Evolutionary conservation across 116 monocot genomes (phyloP).

Genomic region (Thalassia testudinum): DNA sequence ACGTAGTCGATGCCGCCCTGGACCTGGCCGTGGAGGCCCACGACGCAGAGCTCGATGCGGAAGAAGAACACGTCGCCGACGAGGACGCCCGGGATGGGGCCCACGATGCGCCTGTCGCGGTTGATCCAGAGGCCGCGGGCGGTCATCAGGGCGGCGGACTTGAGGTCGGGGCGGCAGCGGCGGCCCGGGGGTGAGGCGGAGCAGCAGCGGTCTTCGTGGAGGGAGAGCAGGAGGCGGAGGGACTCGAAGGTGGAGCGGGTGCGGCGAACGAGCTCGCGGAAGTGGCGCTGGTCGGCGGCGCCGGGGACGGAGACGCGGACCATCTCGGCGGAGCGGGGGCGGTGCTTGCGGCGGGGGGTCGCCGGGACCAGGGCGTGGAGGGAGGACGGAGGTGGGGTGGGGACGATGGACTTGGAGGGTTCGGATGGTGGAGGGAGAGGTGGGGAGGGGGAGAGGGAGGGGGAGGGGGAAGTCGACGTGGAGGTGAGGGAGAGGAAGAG

Average conservation of each 20-base stretch:
- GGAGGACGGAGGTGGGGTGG: background rate
- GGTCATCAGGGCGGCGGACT: slow-evolving; percentile 65
- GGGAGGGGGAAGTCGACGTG: background rate
- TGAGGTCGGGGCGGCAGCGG: slow-evolving; percentile 41
- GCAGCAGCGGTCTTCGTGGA: slow-evolving; percentile 16
- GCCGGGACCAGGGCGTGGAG: slow-evolving; percentile 17
- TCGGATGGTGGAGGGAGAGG: background rate
- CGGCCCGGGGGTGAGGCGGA: background rate
- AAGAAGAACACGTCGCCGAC: slow-evolving; percentile 88
- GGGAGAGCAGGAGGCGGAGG: slow-evolving; percentile 34
- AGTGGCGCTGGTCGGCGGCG: slow-evolving; percentile 36
- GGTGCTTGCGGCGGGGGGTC: slow-evolving; percentile 15
- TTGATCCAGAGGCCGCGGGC: slow-evolving; percentile 68
- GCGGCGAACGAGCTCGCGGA: slow-evolving; percentile 50
- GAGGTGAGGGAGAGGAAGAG: slow-evolving; percentile 37
- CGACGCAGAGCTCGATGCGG: slow-evolving; percentile 81
- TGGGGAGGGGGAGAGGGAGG: background rate
- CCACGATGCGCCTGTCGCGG: slow-evolving; percentile 76
- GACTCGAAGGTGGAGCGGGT: slow-evolving; percentile 63
- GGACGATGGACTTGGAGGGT: slow-evolving; percentile 2
- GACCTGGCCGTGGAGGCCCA: slow-evolving; percentile 84
- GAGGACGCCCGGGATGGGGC: slow-evolving; percentile 57
- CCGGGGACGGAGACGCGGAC: slow-evolving; percentile 55
- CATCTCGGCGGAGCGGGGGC: slow-evolving; percentile 60
- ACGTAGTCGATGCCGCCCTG: slow-evolving; percentile 96